Base-by-base conservation (phyloP, 805 yeast species). In the Candida ponderosae region DNA sequence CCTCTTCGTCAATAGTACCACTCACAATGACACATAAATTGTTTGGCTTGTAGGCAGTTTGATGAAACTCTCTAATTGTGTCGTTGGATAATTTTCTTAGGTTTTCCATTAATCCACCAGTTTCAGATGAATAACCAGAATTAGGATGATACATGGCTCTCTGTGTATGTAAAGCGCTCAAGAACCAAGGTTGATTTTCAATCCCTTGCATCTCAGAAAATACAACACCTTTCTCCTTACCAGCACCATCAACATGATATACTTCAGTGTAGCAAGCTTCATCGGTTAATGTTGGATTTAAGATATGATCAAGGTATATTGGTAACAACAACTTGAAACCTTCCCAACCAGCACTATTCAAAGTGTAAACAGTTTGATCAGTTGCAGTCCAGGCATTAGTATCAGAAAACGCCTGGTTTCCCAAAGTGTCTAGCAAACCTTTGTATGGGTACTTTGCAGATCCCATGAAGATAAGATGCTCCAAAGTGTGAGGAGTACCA, bases 321-420 rank as follows among this genome's bases (percentile, higher is more conserved):
- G 98, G 97, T 23, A 93, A 69, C 21, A 93, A 62, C 42, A 79
- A 71, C 34, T 74, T 75, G 61, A 93, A 93, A 1, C 97, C 97
- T 39, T 85, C 86, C 96, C 96, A 89, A 9, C 97, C 97, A 1
- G 97, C 97, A 29, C 95, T 79, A 8, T 82, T 73, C 39, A 93
- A 66, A 3, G 96, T 87, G 50, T 93, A 93, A 2, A 88, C 96
- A 0, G 98, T 93, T 54, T 86, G 95, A 60, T 93, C 97, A 5
- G 93, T 86, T 1, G 82, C 87, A 0, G 98, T 93, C 96, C 96
- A 89, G 0, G 98, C 98, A 54, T 93, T 93, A 0, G 97, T 93
- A 5, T 77, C 70, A 2, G 96, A 82, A 59, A 81, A 83, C 43
- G 87, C 79, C 39, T 84, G 62, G 53, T 87, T 86, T 6, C 97